A percentile compares a stretch with the other conserved stretches of the same genome.
phyloP scores from a whole-genome alignment of 164 flowering plant species.

The Magnolia kwangsiensis region DNA sequence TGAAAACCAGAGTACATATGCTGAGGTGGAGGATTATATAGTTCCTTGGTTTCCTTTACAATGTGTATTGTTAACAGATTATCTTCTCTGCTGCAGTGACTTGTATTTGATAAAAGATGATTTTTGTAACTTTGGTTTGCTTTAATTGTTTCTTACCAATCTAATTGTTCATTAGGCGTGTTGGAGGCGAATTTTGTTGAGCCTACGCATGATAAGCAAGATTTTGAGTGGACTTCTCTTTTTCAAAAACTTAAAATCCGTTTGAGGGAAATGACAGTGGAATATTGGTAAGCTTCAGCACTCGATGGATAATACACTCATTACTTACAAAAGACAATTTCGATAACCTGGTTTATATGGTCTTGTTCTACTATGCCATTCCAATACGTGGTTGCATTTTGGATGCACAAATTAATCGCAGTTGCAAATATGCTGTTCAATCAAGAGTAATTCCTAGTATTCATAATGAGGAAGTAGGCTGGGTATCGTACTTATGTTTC shows the following conservation, averaged over 20 bases:
- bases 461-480: not conserved
- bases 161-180: constrained; percentile 47
- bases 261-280: constrained; percentile 80
- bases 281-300: constrained; percentile 65
- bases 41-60: too few species aligned
- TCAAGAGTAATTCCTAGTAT: too few species aligned
- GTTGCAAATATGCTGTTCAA: too few species aligned
- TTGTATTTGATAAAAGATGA: too few species aligned
- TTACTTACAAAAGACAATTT: not conserved
- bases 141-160: not conserved
- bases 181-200: constrained; percentile 87
- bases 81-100: too few species aligned
- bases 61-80: too few species aligned
- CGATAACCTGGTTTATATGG: not conserved
- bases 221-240: constrained; percentile 82
- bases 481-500: too few species aligned
- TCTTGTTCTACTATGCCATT: not conserved
- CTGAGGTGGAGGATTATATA: too few species aligned
- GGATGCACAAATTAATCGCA: not conserved
- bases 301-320: not conserved
- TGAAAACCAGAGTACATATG: too few species aligned
- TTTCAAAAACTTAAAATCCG: constrained; percentile 88
- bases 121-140: too few species aligned
- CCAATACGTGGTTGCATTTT: not conserved
- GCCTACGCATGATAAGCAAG: constrained; percentile 95